Evolutionary conservation across 805 yeast genomes (phyloP), one percentile per base, ranked within the genome.

Genomic region (Candida berthetii): DNA sequence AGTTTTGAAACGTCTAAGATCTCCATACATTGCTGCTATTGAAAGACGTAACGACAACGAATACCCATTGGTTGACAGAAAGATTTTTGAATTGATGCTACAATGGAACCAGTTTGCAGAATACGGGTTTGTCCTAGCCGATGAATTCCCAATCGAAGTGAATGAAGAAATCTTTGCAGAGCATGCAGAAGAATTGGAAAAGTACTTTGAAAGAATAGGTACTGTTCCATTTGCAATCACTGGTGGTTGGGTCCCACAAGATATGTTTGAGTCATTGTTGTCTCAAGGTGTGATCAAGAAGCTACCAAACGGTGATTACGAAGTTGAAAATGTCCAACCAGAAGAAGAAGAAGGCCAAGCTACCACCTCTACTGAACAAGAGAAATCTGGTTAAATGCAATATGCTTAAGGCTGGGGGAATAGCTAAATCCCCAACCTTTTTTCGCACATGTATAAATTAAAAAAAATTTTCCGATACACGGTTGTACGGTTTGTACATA

Each of bases 221-320:
- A 69, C 80, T 6, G 73, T 80, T 39, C 96, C 97, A 34, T 90
- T 88, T 62, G 82, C 86, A 25, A 91, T 91, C 37, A 85, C 96
- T 19, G 84, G 85, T 41, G 96, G 96, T 5, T 91, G 97, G 96
- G 76, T 93, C 43, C 96, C 98, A 15, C 96, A 88, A 58, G 96
- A 88, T 57, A 79, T 88, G 84, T 90, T 91, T 56, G 82, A 78
- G 28, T 75, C 76, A 38, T 69, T 87, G 53, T 62, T 79, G 33
- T 76, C 78, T 17, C 80, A 80, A 46, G 93, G 91, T 1, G 69
- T 82, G 42, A 68, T 91, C 42, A 78, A 76, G 41, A 73, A 79
- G 47, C 72, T 72, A 16, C 77, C 73, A 17, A 76, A 78, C 25
- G 85, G 83, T 27, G 72, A 78, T 49, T 80, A 76, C 57, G 53